These are phyloP conservation scores for Inga oerstediana DNA, from an alignment of 306 rosid species.

Conservation along the genomic window DNA sequence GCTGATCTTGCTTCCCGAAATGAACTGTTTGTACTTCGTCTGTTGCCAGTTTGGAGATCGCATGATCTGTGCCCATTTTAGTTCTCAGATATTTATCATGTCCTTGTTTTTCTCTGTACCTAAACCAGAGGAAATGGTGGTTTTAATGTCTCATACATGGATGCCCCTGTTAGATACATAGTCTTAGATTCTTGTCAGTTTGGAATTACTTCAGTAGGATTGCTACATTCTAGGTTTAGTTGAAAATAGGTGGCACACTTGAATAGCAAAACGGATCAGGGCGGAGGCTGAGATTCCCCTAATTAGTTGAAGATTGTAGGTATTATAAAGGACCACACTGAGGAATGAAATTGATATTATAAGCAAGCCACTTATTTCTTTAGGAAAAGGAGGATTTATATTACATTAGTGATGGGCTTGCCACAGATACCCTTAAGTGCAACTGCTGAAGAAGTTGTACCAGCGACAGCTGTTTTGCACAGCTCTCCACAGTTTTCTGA, in stretches of 20 bases:
- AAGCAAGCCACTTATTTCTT: constrained; percentile 23
- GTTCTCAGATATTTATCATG: constrained; percentile 47
- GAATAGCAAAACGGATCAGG: constrained; percentile 11
- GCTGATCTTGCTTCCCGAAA: constrained; percentile 45
- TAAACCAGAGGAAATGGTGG: constrained; percentile 42
- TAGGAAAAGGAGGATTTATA: constrained; percentile 21
- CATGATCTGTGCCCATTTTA: constrained; percentile 45
- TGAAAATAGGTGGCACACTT: constrained; percentile 28
- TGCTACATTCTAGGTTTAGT: constrained; percentile 35
- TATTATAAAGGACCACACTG: constrained; percentile 21
- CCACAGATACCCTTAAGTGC: constrained; percentile 71
- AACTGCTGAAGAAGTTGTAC: constrained; percentile 56
- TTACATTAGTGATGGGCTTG: constrained; percentile 70
- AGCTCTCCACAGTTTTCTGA: constrained; percentile 61
- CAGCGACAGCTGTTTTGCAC: constrained; percentile 52
- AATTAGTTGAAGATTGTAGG: not conserved
- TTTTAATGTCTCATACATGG: constrained; percentile 47
- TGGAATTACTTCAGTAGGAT: constrained; percentile 30
- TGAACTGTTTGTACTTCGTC: constrained; percentile 50
- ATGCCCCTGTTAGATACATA: constrained; percentile 63
- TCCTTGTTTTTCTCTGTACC: constrained; percentile 36
- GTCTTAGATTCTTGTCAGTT: constrained; percentile 40
- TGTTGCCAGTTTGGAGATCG: constrained; percentile 55
- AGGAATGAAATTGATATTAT: constrained; percentile 31
- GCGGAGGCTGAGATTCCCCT: constrained; percentile 21